These are phyloP conservation scores for Penicillium argentinense DNA, from an alignment of 495 filamentous ascomycete species.

Conservation along the genomic window DNA sequence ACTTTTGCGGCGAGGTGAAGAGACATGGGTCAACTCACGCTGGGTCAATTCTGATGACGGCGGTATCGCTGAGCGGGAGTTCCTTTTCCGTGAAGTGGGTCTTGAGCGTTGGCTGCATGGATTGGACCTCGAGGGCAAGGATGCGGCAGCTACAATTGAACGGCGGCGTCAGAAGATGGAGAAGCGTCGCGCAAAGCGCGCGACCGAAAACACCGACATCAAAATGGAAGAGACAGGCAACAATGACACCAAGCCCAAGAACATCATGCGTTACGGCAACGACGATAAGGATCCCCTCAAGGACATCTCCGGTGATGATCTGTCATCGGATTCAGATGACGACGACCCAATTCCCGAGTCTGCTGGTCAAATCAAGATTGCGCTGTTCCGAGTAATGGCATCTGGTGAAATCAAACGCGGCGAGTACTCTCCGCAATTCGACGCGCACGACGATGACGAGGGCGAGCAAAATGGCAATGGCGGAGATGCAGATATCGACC, in stretches of 20 bases:
- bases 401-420: conserved; percentile 96
- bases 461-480: conserved; percentile 43
- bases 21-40: conserved; percentile 98
- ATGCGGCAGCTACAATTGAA: conserved; percentile 86
- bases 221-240: conserved; percentile 55
- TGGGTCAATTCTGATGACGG: conserved; percentile 96
- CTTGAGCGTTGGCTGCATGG: conserved; percentile 95
- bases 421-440: conserved; percentile 97
- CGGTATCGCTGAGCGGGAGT: conserved; percentile 93
- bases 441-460: conserved; percentile 93
- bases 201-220: conserved; percentile 48
- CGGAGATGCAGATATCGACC: conserved; percentile 74
- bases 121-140: conserved; percentile 84
- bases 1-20: conserved; percentile 85
- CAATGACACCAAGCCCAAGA: conserved; percentile 47
- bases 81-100: conserved; percentile 95
- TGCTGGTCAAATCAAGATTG: conserved; percentile 96
- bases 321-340: conserved; percentile 70
- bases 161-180: conserved; percentile 83
- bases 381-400: conserved; percentile 91
- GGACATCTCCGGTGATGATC: conserved; percentile 65
- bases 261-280: conserved; percentile 73
- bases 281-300: conserved; percentile 72
- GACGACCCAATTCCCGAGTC: conserved; percentile 92
- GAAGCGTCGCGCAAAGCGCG: conserved; percentile 72